phyloP scores from a whole-genome alignment of 73 alveolate species.

The Paramecium biaurelia region DNA sequence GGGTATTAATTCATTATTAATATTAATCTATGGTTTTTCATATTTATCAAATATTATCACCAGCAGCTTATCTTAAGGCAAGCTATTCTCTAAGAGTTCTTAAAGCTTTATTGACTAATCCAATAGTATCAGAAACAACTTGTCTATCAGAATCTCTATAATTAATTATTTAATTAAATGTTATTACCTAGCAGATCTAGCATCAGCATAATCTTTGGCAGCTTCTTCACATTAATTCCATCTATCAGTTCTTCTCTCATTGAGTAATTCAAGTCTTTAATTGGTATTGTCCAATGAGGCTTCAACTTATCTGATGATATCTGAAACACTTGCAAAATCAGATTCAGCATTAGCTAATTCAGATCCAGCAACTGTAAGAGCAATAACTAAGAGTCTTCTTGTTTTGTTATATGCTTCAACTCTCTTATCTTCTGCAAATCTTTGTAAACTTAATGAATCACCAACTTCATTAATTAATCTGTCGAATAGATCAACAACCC shows the following conservation, averaged over 20 bases:
- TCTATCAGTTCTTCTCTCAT: slow-evolving; percentile 43
- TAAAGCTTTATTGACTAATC: slow-evolving; percentile 6
- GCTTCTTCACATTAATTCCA: slow-evolving; percentile 55
- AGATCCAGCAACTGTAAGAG: neutral
- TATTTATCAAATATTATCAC: slow-evolving; percentile 37
- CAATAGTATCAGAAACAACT: slow-evolving; percentile 45
- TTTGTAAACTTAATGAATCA: slow-evolving; percentile 23
- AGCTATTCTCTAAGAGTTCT: slow-evolving; percentile 58
- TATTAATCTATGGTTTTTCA: neutral
- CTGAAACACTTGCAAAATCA: slow-evolving; percentile 17
- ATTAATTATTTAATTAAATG: neutral
- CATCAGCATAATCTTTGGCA: slow-evolving; percentile 36
- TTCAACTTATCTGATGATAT: neutral
- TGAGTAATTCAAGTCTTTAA: neutral
- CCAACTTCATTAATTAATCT: slow-evolving; percentile 34
- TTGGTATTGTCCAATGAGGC: slow-evolving; percentile 26
- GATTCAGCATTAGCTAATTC: slow-evolving; percentile 40
- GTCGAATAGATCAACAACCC: slow-evolving; percentile 28
- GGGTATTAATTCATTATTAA: neutral
- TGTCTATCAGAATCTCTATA: slow-evolving; percentile 49
- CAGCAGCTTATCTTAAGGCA: slow-evolving; percentile 53
- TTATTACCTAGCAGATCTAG: slow-evolving; percentile 58
- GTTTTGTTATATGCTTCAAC: slow-evolving; percentile 13
- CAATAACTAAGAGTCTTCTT: neutral
- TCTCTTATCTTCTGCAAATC: slow-evolving; percentile 57